Evolutionary conservation across 495 filamentous ascomycete genomes (phyloP).

Genomic region (Terfezia claveryi): DNA sequence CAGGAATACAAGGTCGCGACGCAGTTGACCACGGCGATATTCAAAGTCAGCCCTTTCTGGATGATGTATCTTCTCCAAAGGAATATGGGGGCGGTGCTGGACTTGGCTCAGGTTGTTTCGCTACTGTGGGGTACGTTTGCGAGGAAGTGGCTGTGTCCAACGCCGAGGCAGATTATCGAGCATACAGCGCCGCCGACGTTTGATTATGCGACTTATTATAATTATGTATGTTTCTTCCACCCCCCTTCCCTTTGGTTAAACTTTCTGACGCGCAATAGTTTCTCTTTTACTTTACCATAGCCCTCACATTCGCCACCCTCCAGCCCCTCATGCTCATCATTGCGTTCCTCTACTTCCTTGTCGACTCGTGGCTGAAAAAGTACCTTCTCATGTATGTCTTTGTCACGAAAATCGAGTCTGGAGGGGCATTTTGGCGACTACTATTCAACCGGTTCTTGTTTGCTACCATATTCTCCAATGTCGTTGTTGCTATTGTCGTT

Average conservation of each 20-base stretch:
- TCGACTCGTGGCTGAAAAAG: slow-evolving; percentile 83
- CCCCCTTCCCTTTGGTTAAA: neutral
- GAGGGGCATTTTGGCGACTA: slow-evolving; percentile 73
- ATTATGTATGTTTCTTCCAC: slow-evolving; percentile 28
- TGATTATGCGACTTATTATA: slow-evolving; percentile 93
- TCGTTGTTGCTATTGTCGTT: slow-evolving; percentile 52
- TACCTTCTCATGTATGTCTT: slow-evolving; percentile 89
- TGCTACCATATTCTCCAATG: slow-evolving; percentile 53
- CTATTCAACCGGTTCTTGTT: slow-evolving; percentile 84
- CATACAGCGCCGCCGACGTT: slow-evolving; percentile 81
- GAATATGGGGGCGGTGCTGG: slow-evolving; percentile 73
- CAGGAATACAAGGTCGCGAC: slow-evolving; percentile 2
- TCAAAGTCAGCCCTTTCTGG: slow-evolving; percentile 74
- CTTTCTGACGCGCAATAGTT: slow-evolving; percentile 29
- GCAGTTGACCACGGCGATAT: slow-evolving; percentile 32
- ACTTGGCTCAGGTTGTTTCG: slow-evolving; percentile 64
- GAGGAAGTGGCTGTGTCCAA: slow-evolving; percentile 65
- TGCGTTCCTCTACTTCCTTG: slow-evolving; percentile 67
- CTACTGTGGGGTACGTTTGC: slow-evolving; percentile 61
- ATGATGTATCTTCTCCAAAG: slow-evolving; percentile 79
- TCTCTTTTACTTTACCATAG: slow-evolving; percentile 78
- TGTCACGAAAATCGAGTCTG: slow-evolving; percentile 86
- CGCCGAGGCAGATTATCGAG: slow-evolving; percentile 80
- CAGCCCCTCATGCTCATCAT: slow-evolving; percentile 84
- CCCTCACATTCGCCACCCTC: slow-evolving; percentile 62